phyloP scores from a whole-genome alignment of 83 land plant species.

The Picea abies region DNA sequence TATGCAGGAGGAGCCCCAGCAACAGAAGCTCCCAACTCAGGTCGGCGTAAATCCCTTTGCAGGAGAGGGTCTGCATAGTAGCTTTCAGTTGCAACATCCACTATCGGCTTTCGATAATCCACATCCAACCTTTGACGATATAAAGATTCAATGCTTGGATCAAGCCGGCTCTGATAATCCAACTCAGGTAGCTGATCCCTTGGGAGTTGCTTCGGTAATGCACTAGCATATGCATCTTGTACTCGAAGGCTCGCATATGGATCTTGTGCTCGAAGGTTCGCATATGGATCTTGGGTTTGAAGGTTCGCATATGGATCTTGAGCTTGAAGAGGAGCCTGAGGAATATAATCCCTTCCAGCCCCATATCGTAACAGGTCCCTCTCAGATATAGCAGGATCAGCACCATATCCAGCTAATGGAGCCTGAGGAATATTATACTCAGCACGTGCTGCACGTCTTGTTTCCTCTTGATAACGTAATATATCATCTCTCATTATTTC shows the following conservation, averaged over 20 bases:
- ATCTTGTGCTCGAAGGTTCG: not conserved
- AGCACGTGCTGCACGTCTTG: not conserved
- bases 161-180: slow-evolving; percentile 1
- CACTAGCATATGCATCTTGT: not conserved
- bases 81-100: slow-evolving; percentile 4
- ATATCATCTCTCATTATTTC: not conserved
- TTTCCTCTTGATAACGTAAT: not conserved
- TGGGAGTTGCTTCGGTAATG: not conserved
- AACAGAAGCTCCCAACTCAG: not conserved
- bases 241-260: not conserved
- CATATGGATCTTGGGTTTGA: slow-evolving; percentile 3
- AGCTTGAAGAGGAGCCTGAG: not conserved
- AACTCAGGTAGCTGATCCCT: not conserved
- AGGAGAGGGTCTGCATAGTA: slow-evolving; percentile 4
- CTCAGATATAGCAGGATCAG: not conserved
- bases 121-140: not conserved
- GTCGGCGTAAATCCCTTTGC: slow-evolving; percentile 6
- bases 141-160: not conserved
- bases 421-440: slow-evolving; percentile 10
- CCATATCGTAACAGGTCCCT: slow-evolving; percentile 3
- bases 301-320: not conserved
- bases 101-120: not conserved
- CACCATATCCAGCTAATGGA: not conserved
- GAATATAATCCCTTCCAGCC: not conserved
- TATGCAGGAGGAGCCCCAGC: not conserved